phyloP scores from a whole-genome alignment of 1,139 yeast species.

The Scheffersomyces segobiensis region DNA sequence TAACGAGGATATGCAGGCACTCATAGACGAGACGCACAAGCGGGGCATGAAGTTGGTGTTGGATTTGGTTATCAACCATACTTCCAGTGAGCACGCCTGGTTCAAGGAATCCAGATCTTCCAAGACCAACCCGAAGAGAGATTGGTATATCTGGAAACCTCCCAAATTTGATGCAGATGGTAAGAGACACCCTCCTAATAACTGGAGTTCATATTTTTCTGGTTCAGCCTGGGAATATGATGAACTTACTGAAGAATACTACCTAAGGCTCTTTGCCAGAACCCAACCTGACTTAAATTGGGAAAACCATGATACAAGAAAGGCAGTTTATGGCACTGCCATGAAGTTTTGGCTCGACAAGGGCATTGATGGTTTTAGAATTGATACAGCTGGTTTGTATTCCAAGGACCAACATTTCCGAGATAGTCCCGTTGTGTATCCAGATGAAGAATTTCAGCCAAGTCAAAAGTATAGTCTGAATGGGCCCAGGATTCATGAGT shows the following conservation, averaged over 20 bases:
- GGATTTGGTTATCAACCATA: slow-evolving; percentile 61
- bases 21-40: slow-evolving; percentile 48
- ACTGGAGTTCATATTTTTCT: slow-evolving; percentile 54
- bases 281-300: slow-evolving; percentile 64
- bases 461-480: slow-evolving; percentile 30
- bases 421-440: slow-evolving; percentile 50
- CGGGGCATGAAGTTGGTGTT: slow-evolving; percentile 53
- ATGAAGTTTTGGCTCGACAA: slow-evolving; percentile 55
- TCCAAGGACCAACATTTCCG: slow-evolving; percentile 48
- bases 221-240: slow-evolving; percentile 61
- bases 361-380: slow-evolving; percentile 61
- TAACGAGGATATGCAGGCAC: slow-evolving; percentile 48
- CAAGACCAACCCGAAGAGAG: slow-evolving; percentile 53
- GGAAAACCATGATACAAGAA: slow-evolving; percentile 54
- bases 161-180: slow-evolving; percentile 49
- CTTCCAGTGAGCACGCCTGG: slow-evolving; percentile 58
- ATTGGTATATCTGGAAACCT: slow-evolving; percentile 62
- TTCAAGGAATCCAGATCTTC: slow-evolving; percentile 56
- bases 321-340: slow-evolving; percentile 52
- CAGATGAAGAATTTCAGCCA: slow-evolving; percentile 43
- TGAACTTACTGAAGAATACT: slow-evolving; percentile 52
- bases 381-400: slow-evolving; percentile 55
- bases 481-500: slow-evolving; percentile 59
- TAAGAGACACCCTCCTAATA: slow-evolving; percentile 54
- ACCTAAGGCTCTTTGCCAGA: slow-evolving; percentile 51